Percentiles rank a stretch among this genome's conserved stretches.
Conservation (phyloP, 495 filamentous ascomycete species). For the Pyronema domesticum region DNA sequence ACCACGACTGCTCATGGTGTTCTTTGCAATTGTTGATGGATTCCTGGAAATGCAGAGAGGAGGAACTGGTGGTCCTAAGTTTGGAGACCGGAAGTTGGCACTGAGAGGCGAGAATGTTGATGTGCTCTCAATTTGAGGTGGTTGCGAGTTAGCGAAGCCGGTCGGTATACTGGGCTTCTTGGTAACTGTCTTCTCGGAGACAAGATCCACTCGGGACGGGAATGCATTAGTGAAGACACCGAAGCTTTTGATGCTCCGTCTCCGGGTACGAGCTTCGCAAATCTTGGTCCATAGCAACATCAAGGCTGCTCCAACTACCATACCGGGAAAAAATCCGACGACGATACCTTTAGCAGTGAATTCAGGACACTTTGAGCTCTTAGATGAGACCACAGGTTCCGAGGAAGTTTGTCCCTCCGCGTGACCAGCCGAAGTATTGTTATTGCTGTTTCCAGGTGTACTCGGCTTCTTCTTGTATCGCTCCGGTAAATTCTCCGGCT, state of each 20-base stretch:
- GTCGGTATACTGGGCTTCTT: conserved; percentile 2
- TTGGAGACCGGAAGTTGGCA: conserved; percentile 9
- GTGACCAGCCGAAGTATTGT: not conserved
- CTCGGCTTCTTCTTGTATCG: conserved; percentile 1
- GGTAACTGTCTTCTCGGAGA: not conserved
- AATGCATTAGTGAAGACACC: conserved; percentile 2
- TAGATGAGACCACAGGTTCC: not conserved
- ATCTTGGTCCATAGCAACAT: conserved; percentile 16
- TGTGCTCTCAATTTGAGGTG: conserved; percentile 4
- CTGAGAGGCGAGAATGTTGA: conserved; percentile 1
- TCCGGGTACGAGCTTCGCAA: conserved; percentile 13
- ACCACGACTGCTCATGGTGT: too few species aligned
- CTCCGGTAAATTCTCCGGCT: conserved; percentile 14
- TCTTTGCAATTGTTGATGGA: too few species aligned
- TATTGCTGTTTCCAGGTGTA: conserved; percentile 5
- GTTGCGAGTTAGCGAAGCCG: conserved; percentile 9
- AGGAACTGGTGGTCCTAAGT: conserved; percentile 13
- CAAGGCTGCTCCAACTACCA: conserved; percentile 11
- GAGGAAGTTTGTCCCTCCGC: not conserved
- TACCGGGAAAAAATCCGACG: conserved; percentile 18
- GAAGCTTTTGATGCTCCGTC: conserved; percentile 10
- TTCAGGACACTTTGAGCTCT: not conserved
- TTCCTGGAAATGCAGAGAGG: too few species aligned
- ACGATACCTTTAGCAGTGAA: conserved; percentile 13
- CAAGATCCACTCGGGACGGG: not conserved